Evolutionary conservation across 2,329 filamentous ascomycete species (phyloP).

Genomic region (Stachybotrys echinatus): DNA sequence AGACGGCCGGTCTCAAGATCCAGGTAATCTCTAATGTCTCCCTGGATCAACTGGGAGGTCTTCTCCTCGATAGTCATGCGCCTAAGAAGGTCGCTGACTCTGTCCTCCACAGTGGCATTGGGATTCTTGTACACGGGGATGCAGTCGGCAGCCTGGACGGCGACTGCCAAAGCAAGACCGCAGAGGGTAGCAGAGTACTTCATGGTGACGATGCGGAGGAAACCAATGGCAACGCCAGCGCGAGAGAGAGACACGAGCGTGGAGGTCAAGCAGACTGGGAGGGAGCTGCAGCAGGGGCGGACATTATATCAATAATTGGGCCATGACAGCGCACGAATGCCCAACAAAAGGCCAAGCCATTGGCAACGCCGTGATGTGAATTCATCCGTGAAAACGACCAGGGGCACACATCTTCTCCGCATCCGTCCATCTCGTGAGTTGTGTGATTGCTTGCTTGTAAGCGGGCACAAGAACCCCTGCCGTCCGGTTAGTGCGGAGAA

Average conservation of each 20-base stretch:
- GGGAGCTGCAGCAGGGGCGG: background rate
- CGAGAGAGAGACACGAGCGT: background rate
- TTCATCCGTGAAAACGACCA: background rate
- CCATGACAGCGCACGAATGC: background rate
- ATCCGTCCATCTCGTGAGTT: background rate
- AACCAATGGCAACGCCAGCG: background rate
- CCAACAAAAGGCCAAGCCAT: background rate
- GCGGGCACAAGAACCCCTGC: background rate
- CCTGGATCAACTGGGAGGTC: conserved; percentile 62
- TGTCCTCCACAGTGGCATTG: conserved; percentile 54
- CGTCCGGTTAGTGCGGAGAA: background rate
- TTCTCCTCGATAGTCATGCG: conserved; percentile 75
- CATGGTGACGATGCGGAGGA: conserved; percentile 13
- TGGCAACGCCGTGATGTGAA: background rate
- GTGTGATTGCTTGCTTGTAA: background rate
- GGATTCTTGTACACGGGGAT: conserved; percentile 57
- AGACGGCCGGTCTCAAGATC: conserved; percentile 61
- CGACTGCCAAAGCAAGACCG: conserved; percentile 15
- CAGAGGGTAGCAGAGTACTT: conserved; percentile 19
- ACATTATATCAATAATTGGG: background rate
- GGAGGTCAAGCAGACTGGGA: background rate
- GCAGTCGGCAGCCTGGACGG: conserved; percentile 16
- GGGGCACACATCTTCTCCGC: background rate
- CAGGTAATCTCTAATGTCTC: conserved; percentile 70
- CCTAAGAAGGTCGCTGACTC: conserved; percentile 62